These are phyloP conservation scores for Chrysanthemum lavandulifolium DNA, from an alignment of 129 eudicot genomes.

Conservation along the genomic window DNA sequence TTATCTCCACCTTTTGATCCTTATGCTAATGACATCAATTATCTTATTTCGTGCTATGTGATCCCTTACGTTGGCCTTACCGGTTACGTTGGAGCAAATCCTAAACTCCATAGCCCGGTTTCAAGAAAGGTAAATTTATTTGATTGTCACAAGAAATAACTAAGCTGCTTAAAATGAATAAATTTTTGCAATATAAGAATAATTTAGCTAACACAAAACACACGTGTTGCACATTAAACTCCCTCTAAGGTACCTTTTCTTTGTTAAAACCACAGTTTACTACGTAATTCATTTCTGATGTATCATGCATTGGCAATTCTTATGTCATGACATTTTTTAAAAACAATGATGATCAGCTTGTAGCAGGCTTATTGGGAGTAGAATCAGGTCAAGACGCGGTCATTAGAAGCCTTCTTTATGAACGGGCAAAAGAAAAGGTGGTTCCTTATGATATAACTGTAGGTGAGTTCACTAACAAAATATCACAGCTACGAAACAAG, in stretches of 20 bases:
- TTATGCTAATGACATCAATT: slow-evolving; percentile 65
- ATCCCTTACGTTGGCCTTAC: slow-evolving; percentile 92
- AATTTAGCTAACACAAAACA: too few species aligned
- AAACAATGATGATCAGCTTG: slow-evolving; percentile 21
- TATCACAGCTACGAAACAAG: too few species aligned
- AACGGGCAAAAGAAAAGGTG: slow-evolving; percentile 28
- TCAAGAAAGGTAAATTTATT: slow-evolving; percentile 48
- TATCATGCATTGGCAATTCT: background rate
- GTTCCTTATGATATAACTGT: background rate
- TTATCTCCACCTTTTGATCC: slow-evolving; percentile 69
- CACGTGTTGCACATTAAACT: background rate
- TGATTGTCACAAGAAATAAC: background rate
- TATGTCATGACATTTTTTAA: background rate
- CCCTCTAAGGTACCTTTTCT: background rate
- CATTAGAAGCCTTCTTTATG: slow-evolving; percentile 27
- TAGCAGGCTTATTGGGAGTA: slow-evolving; percentile 37
- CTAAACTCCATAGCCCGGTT: slow-evolving; percentile 46
- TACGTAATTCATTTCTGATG: background rate
- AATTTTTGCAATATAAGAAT: too few species aligned
- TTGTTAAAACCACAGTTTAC: background rate
- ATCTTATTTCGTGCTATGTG: slow-evolving; percentile 69
- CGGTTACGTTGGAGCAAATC: slow-evolving; percentile 80
- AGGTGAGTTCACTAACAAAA: too few species aligned
- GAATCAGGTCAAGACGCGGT: slow-evolving; percentile 40
- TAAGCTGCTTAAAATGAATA: too few species aligned